These are phyloP conservation scores for Hapsidospora chrysogenum DNA, from an alignment of 495 filamentous ascomycete species.

Conservation along the genomic window DNA sequence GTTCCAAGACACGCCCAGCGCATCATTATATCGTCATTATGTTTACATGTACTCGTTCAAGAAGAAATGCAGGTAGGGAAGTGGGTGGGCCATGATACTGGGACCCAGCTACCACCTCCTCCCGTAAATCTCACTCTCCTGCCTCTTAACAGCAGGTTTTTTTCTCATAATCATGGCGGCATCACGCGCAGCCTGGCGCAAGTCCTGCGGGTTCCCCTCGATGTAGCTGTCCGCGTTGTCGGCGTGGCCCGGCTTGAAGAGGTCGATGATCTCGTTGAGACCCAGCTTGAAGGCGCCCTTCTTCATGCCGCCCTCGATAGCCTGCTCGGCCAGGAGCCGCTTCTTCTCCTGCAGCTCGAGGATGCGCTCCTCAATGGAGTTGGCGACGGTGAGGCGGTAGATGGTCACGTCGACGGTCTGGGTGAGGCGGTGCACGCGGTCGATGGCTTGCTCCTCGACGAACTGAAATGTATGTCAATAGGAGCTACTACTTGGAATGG, in stretches of 20 bases:
- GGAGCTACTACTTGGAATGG: no score
- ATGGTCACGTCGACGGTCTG: constrained; percentile 88
- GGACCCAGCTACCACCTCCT: constrained; percentile 20
- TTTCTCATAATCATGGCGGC: constrained; percentile 4
- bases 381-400: constrained; percentile 75
- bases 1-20: no score
- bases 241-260: constrained; percentile 52
- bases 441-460: constrained; percentile 96
- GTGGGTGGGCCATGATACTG: no score
- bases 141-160: no score
- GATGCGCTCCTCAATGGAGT: constrained; percentile 84
- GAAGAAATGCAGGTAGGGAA: no score
- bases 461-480: constrained; percentile 36
- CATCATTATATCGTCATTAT: no score
- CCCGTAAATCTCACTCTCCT: constrained; percentile 19
- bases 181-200: constrained; percentile 6
- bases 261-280: constrained; percentile 80
- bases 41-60: no score
- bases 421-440: constrained; percentile 90
- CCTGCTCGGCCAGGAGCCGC: constrained; percentile 65
- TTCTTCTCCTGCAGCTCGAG: constrained; percentile 86
- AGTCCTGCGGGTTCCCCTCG: constrained; percentile 3
- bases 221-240: constrained; percentile 1
- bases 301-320: constrained; percentile 53
- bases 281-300: constrained; percentile 62